Conservation (phyloP, 805 yeast species). For the Kuraishia ogatae region DNA sequence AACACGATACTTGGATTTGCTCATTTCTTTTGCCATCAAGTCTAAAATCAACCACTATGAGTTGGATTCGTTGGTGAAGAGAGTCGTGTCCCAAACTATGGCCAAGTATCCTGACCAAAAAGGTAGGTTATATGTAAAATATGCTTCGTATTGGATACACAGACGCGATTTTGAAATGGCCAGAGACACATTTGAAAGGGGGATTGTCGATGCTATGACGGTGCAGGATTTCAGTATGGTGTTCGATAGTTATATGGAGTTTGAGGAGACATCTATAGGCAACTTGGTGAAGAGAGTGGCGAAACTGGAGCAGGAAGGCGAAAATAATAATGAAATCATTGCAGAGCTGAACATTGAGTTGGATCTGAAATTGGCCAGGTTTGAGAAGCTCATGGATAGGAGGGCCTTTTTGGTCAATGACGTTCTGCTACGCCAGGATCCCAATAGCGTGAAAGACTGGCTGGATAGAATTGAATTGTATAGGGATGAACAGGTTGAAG, state of each 20-base stretch:
- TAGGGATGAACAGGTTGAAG: slow-evolving; percentile 24
- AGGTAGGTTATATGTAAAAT: slow-evolving; percentile 35
- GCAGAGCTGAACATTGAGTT: slow-evolving; percentile 22
- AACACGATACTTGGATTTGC: slow-evolving; percentile 33
- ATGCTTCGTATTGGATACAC: slow-evolving; percentile 39
- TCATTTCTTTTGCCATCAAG: slow-evolving; percentile 14
- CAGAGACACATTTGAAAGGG: slow-evolving; percentile 35
- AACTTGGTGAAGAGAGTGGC: slow-evolving; percentile 17
- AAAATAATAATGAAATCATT: not conserved
- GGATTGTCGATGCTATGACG: slow-evolving; percentile 37
- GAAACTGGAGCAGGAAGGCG: slow-evolving; percentile 9
- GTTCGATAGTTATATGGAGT: slow-evolving; percentile 54
- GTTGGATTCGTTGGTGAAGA: slow-evolving; percentile 20
- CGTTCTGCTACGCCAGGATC: slow-evolving; percentile 51
- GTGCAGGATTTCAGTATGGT: slow-evolving; percentile 54
- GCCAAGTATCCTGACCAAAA: slow-evolving; percentile 50
- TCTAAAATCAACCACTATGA: slow-evolving; percentile 4
- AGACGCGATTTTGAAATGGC: slow-evolving; percentile 28
- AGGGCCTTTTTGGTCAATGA: slow-evolving; percentile 58
- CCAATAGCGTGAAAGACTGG: slow-evolving; percentile 64
- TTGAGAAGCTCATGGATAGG: slow-evolving; percentile 47
- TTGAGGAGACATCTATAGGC: slow-evolving; percentile 44
- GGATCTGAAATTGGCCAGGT: slow-evolving; percentile 34
- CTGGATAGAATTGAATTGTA: slow-evolving; percentile 43
- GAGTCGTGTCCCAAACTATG: slow-evolving; percentile 25